Percentiles rank a stretch among this genome's conserved stretches.
phyloP scores from a whole-genome alignment of 164 flowering plant genomes.

The Protea cynaroides region DNA sequence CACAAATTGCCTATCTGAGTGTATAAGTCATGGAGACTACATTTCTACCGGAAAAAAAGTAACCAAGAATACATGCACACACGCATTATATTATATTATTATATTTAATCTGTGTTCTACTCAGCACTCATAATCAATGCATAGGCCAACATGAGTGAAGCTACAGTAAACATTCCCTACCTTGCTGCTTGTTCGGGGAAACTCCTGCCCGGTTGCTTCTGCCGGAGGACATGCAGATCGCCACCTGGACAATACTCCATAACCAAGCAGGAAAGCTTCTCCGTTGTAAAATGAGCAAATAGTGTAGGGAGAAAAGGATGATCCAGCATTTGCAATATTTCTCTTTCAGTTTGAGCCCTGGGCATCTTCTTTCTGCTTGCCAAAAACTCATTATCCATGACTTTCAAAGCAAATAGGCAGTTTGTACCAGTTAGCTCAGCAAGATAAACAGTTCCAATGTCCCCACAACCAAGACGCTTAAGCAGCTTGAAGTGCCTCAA shows the following conservation, averaged over 20 bases:
- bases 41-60: no score
- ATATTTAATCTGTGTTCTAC: background rate
- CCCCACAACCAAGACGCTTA: slow-evolving; percentile 84
- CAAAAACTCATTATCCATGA: slow-evolving; percentile 81
- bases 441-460: slow-evolving; percentile 82
- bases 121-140: background rate
- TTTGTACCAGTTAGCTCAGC: slow-evolving; percentile 60
- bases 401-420: slow-evolving; percentile 74
- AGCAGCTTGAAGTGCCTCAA: slow-evolving; percentile 64
- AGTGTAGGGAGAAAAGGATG: slow-evolving; percentile 88
- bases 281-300: slow-evolving; percentile 64
- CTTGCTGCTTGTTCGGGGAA: slow-evolving; percentile 74
- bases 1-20: background rate
- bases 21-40: background rate
- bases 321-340: slow-evolving; percentile 66
- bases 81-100: background rate
- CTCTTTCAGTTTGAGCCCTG: slow-evolving; percentile 79
- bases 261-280: slow-evolving; percentile 63
- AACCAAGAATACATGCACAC: background rate
- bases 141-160: background rate
- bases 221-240: slow-evolving; percentile 82
- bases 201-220: slow-evolving; percentile 60
- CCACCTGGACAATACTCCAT: slow-evolving; percentile 94
- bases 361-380: slow-evolving; percentile 68
- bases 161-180: slow-evolving; percentile 16